Evolutionary conservation across 768 basidiomycete species (phyloP).

Genomic region (Termitomyces sp.): DNA sequence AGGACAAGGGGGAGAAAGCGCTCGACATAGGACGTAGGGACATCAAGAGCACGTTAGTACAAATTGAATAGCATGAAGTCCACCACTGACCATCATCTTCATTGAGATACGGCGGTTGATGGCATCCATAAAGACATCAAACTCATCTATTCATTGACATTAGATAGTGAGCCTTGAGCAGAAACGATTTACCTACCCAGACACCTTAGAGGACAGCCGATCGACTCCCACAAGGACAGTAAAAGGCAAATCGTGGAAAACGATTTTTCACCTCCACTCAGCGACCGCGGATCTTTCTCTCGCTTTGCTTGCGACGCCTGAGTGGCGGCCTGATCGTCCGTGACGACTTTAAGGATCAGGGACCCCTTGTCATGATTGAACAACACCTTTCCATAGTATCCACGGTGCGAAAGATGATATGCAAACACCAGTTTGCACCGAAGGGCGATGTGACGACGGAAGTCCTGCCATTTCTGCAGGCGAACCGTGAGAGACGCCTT

Average conservation of each 20-base stretch:
- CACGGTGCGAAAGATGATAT: conserved; percentile 78
- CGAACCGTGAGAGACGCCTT: conserved; percentile 63
- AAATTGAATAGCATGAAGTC: no score
- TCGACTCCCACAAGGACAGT: conserved; percentile 94
- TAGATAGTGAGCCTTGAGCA: neutral
- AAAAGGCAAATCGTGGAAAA: conserved; percentile 95
- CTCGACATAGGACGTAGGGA: conserved; percentile 84
- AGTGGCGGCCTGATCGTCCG: conserved; percentile 70
- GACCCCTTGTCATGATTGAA: conserved; percentile 76
- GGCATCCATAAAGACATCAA: conserved; percentile 98
- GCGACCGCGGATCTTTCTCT: conserved; percentile 81
- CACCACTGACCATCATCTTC: conserved; percentile 90
- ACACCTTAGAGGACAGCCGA: conserved; percentile 90
- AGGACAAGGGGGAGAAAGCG: conserved; percentile 90
- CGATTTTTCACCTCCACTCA: conserved; percentile 94
- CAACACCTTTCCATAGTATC: conserved; percentile 84
- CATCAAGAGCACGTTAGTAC: no score
- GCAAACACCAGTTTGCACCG: conserved; percentile 83
- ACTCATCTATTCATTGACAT: conserved; percentile 64
- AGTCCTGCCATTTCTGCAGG: conserved; percentile 76
- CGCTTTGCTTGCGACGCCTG: conserved; percentile 58
- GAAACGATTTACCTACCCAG: conserved; percentile 50
- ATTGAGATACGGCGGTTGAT: conserved; percentile 90
- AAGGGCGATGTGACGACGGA: conserved; percentile 85
- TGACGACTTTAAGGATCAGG: conserved; percentile 74